Evolutionary conservation across 441 rosid genomes (phyloP), one percentile per base, ranked within the genome.

Genomic region (Theobroma grandiflorum): DNA sequence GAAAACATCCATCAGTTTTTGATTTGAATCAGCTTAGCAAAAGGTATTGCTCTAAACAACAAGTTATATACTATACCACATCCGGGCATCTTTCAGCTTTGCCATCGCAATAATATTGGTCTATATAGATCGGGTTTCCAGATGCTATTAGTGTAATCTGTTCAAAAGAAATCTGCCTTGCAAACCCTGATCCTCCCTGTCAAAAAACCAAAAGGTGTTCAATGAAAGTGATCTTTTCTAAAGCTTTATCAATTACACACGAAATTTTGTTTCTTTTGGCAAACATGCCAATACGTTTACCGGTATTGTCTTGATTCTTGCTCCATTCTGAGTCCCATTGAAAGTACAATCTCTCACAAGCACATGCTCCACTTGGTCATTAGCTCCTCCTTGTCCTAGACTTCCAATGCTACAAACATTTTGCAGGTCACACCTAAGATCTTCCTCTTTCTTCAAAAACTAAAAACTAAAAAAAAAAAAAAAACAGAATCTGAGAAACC

Each of bases 251-350:
- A 18, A 3, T 50, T 61, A 35, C 16, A 31, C 16, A 61, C 7
- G 2, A 61, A 61, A 31, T 26, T 10, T 26, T 22, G 35, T 57
- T 58, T 58, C 33, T 8, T 58, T 58, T 20, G 57, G 18, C 57
- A 5, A 15, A 52, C 8, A 55, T 8, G 20, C 59, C 59, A 18
- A 67, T 40, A 2, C 3, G 1, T 55, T 49, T 82, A 87, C 92
- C 83, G 64, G 82, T 55, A 73, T 49, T 37, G 90, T 89, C 86
- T 89, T 89, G 78, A 89, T 87, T 74, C 92, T 86, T 6, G 83
- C 90, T 16, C 90, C 90, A 43, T 78, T 78, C 42, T 31, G 50
- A 3, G 90, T 77, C 22, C 62, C 75, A 5, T 14, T 74, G 65
- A 86, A 86, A 37, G 12, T 85, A 61, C 90, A 81, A 40, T 77